Evolutionary conservation across 2,329 filamentous ascomycete species (phyloP).

Genomic region (Claviceps sorghi): DNA sequence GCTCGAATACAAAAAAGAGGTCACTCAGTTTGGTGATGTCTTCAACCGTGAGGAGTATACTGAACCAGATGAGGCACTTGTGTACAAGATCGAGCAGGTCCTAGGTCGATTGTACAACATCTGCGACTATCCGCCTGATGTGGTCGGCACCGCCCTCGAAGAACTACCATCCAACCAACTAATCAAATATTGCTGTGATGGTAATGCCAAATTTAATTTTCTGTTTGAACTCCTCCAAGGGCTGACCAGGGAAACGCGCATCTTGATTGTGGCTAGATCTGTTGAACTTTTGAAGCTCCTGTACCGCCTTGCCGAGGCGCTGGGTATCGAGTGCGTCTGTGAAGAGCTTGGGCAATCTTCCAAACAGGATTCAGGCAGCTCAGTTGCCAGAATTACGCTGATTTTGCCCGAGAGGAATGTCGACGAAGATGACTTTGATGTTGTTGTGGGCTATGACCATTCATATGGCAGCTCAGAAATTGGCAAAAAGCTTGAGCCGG

Average conservation of each 20-base stretch:
- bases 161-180: conserved; percentile 25
- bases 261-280: conserved; percentile 40
- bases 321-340: conserved; percentile 22
- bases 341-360: conserved; percentile 15
- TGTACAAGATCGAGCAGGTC: conserved; percentile 34
- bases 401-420: conserved; percentile 25
- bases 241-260: conserved; percentile 28
- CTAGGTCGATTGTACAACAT: conserved; percentile 37
- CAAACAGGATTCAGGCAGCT: conserved; percentile 16
- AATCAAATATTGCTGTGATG: conserved; percentile 38
- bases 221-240: conserved; percentile 37
- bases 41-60: conserved; percentile 26
- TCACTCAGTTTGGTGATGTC: conserved; percentile 29
- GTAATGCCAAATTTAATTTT: conserved; percentile 47
- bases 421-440: conserved; percentile 28
- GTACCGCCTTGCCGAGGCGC: conserved; percentile 29
- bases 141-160: conserved; percentile 28
- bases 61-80: conserved; percentile 24
- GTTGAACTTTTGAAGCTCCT: conserved; percentile 37
- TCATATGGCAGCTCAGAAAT: conserved; percentile 26
- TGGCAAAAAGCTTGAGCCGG: conserved; percentile 3
- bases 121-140: conserved; percentile 42
- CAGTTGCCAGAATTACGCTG: conserved; percentile 26
- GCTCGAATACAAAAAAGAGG: conserved; percentile 25
- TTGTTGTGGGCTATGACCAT: conserved; percentile 40